Percentiles rank a stretch among this genome's conserved stretches.
These are phyloP conservation scores for Syzygium malaccense DNA, from an alignment of 441 rosid species.

Conservation along the genomic window DNA sequence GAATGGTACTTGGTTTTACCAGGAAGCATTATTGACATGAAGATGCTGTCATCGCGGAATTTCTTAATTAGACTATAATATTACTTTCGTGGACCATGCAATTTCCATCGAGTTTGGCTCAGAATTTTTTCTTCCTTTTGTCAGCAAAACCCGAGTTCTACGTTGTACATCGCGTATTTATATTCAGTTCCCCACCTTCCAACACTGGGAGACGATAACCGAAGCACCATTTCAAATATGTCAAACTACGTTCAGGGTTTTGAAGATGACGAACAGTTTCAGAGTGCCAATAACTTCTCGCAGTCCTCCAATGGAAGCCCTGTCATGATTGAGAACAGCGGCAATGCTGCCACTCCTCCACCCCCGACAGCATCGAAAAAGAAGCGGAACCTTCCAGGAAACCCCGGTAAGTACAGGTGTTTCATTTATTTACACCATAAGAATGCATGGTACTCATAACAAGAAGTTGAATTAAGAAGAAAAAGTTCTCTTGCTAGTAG, in stretches of 20 bases:
- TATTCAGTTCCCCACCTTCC: slow-evolving; percentile 8
- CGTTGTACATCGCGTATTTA: slow-evolving; percentile 1
- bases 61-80: background rate
- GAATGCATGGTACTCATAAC: background rate
- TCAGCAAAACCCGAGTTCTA: slow-evolving; percentile 7
- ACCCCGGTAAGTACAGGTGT: slow-evolving; percentile 39
- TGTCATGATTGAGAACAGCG: slow-evolving; percentile 14
- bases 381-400: slow-evolving; percentile 56
- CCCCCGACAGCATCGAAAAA: slow-evolving; percentile 18
- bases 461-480: background rate
- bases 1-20: background rate
- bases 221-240: slow-evolving; percentile 20
- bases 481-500: background rate
- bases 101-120: slow-evolving; percentile 2
- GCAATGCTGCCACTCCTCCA: slow-evolving; percentile 21
- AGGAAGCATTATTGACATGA: background rate
- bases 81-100: slow-evolving; percentile 21
- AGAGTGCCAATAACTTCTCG: slow-evolving; percentile 17
- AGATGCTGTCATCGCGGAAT: background rate
- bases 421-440: background rate
- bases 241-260: slow-evolving; percentile 37
- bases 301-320: slow-evolving; percentile 41
- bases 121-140: slow-evolving; percentile 27
- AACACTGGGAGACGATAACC: background rate
- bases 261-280: slow-evolving; percentile 43